phyloP scores from a whole-genome alignment of 192 early-diverging fungal species.

The Mortierella alpina region DNA sequence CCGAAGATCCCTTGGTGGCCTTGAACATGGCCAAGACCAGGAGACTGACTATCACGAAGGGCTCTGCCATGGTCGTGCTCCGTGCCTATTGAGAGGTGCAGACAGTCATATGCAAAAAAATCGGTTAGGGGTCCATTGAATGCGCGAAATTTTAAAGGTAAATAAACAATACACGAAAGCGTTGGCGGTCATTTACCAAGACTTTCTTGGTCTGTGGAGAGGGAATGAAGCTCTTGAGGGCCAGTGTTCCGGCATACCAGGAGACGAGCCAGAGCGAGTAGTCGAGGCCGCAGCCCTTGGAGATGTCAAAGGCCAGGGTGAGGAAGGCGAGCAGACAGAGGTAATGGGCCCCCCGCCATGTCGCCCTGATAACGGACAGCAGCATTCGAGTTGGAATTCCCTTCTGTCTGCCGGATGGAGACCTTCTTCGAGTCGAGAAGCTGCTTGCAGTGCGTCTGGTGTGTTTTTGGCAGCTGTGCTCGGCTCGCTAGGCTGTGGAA shows the following conservation, averaged over 20 bases:
- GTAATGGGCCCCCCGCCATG: conserved; percentile 41
- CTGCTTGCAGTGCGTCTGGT: neutral
- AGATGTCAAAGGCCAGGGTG: conserved; percentile 41
- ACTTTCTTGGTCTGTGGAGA: conserved; percentile 12
- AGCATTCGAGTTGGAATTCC: conserved; percentile 11
- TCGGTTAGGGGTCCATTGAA: neutral
- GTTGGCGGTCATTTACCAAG: conserved; percentile 9
- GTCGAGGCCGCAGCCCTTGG: conserved; percentile 39
- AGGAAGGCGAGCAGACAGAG: conserved; percentile 42
- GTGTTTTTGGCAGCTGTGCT: neutral
- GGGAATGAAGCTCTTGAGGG: conserved; percentile 26
- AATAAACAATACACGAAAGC: neutral
- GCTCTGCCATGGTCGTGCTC: conserved; percentile 25
- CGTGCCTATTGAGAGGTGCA: conserved; percentile 15
- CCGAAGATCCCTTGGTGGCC: conserved; percentile 30
- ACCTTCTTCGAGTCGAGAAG: neutral
- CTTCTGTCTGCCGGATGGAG: neutral
- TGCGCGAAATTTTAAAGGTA: neutral
- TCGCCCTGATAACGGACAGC: conserved; percentile 32
- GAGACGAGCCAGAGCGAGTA: conserved; percentile 51
- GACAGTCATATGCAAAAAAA: neutral
- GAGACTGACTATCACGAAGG: conserved; percentile 27
- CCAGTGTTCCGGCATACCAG: conserved; percentile 27
- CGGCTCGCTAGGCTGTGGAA: neutral
- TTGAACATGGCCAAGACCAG: conserved; percentile 20